A percentile compares a stretch with the other conserved stretches of the same genome.
Evolutionary conservation across 202 grass and related monocot species (phyloP).

Genomic region (Setaria viridis): DNA sequence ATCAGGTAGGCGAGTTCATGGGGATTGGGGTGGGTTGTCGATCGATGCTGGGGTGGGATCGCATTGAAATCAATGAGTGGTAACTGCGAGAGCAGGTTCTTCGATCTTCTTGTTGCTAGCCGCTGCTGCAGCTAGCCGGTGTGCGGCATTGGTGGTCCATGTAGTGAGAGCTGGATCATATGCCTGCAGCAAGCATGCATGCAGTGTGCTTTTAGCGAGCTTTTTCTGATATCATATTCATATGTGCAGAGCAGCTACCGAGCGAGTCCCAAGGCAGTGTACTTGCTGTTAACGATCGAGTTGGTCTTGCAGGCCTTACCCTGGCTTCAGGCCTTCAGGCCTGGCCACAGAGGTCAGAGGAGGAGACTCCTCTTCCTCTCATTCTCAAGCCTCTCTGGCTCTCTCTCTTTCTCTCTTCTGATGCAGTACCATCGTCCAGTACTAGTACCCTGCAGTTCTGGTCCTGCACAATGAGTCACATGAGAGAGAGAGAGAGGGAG

Average conservation of each 20-base stretch:
- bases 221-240: neutral
- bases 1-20: neutral
- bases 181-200: neutral
- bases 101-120: constrained; percentile 38
- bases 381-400: too few relatives aligned
- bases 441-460: neutral
- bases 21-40: too few relatives aligned
- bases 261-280: constrained; percentile 40
- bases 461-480: neutral
- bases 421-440: too few relatives aligned
- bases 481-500: constrained; percentile 5
- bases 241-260: neutral
- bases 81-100: constrained; percentile 36
- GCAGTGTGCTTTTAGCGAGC: constrained; percentile 9
- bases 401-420: too few relatives aligned
- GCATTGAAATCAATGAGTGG: constrained; percentile 29
- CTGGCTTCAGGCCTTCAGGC: too few relatives aligned
- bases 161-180: neutral
- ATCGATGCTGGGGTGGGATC: neutral
- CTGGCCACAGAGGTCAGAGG: too few relatives aligned
- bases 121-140: neutral
- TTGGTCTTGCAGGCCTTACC: too few relatives aligned
- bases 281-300: constrained; percentile 17
- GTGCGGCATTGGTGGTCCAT: constrained; percentile 15
- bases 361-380: neutral